A percentile compares a stretch with the other conserved stretches of the same genome.
Evolutionary conservation across 192 early-diverging fungal genomes (phyloP).

Genomic region (Chytriomyces confervae): DNA sequence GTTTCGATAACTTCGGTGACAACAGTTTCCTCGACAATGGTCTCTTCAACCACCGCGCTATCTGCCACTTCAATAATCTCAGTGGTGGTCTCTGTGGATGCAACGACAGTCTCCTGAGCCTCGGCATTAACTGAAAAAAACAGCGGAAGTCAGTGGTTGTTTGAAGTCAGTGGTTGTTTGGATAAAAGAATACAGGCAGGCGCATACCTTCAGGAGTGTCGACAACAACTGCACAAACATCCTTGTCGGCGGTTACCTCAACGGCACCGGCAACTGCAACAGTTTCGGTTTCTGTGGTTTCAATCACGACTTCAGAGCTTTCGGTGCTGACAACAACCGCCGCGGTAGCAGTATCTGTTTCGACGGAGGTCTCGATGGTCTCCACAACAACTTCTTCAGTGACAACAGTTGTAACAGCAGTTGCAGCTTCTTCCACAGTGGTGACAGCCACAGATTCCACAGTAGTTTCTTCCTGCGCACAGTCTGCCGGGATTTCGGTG

Average conservation of each 20-base stretch:
- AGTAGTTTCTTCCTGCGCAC: background rate
- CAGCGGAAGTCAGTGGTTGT: background rate
- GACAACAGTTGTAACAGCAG: background rate
- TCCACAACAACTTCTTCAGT: background rate
- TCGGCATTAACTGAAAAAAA: background rate
- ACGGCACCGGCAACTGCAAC: background rate
- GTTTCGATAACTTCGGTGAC: background rate
- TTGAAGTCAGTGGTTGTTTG: background rate
- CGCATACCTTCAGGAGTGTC: background rate
- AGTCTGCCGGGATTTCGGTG: background rate
- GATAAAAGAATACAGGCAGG: background rate
- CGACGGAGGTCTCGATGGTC: background rate
- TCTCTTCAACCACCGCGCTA: background rate
- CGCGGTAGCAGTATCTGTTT: too few relatives aligned
- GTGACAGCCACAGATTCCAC: background rate
- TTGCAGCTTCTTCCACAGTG: too few relatives aligned
- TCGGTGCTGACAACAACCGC: too few relatives aligned
- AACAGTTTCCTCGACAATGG: background rate
- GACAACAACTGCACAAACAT: background rate
- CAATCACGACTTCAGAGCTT: background rate
- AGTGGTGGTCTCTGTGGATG: background rate
- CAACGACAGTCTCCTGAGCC: background rate
- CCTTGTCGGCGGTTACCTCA: background rate
- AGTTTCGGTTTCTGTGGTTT: background rate
- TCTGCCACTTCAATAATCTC: slow-evolving; percentile 12